phyloP scores from a whole-genome alignment of 73 alveolate species.

The Paramecium sexaurelia region DNA sequence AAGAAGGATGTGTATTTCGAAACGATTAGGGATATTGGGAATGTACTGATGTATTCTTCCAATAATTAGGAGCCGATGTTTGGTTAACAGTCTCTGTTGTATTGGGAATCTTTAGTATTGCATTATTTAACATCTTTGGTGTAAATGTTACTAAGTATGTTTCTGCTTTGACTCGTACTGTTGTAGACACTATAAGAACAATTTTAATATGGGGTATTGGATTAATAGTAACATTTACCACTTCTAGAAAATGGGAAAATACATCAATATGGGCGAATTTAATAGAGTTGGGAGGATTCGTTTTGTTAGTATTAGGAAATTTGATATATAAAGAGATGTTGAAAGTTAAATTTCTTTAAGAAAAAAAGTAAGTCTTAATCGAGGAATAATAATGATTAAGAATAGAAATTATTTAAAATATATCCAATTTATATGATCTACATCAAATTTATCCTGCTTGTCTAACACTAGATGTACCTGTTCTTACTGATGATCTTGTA shows the following conservation, averaged over 20 bases:
- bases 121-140: constrained; percentile 90
- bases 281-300: constrained; percentile 27
- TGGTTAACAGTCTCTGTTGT: constrained; percentile 64
- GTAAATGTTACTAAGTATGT: constrained; percentile 92
- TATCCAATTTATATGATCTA: neutral
- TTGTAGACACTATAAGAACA: constrained; percentile 90
- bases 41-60: constrained; percentile 70
- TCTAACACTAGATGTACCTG: neutral
- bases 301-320: neutral
- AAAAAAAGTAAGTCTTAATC: neutral
- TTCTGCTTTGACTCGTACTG: constrained; percentile 92
- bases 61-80: constrained; percentile 70
- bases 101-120: constrained; percentile 83
- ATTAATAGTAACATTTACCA: constrained; percentile 64
- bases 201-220: constrained; percentile 89
- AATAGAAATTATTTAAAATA: neutral
- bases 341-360: neutral
- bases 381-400: neutral
- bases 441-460: neutral
- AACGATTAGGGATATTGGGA: constrained; percentile 70
- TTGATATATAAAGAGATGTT: constrained; percentile 6
- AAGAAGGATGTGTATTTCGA: constrained; percentile 71
- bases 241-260: constrained; percentile 54
- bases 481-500: constrained; percentile 21
- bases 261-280: neutral